Evolutionary conservation across 2,329 filamentous ascomycete species (phyloP), one percentile per base, ranked within the genome.

Genomic region (Talaromyces sp.): DNA sequence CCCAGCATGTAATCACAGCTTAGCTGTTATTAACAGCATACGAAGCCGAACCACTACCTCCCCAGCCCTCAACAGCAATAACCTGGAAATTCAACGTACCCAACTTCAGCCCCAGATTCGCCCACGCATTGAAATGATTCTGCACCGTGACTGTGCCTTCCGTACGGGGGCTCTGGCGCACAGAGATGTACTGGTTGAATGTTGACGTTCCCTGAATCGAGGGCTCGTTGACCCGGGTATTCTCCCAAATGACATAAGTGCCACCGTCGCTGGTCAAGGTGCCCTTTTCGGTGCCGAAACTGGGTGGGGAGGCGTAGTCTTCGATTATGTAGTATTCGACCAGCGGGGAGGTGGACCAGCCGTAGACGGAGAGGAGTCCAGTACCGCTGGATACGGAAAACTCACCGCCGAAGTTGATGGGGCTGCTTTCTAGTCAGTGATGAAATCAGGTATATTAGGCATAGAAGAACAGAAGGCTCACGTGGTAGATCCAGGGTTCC

Each of bases 401-500:
- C 27, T n/a, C 1, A 3, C 73, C 75, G 19, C 68, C 68, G 62
- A 74, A 78, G 52, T 62, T 74, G 66, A 78, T 61, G n/a, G 65
- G 41, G 1, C 65, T 31, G 6, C 27, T 31, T 31, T 31, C 27
- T 31, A 31, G 27, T 31, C 6, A 31, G 27, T 6, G 27, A 31
- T 31, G 27, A 31, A 31, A 31, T 31, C 27, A 31, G 27, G 27
- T 7, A 31, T 31, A 31, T 6, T 8, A 31, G 4, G 27, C 4
- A 31, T 31, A 31, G 47, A n/a, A 8, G 24, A 1, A 5, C 10
- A 14, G 7, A 10, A 22, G 3, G 66, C 76, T 65, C 79, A 86
- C 83, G 81, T 78, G 39, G 77, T 73, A 64, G 73, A 79, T 54
- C 85, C 85, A 22, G 84, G 80, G 64, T 81, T 81, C 85, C 85